Percentiles rank a stretch among this genome's conserved stretches.
These are phyloP conservation scores for Phytophthora palmivora DNA, from an alignment of 352 stramenopile genomes.

Conservation along the genomic window DNA sequence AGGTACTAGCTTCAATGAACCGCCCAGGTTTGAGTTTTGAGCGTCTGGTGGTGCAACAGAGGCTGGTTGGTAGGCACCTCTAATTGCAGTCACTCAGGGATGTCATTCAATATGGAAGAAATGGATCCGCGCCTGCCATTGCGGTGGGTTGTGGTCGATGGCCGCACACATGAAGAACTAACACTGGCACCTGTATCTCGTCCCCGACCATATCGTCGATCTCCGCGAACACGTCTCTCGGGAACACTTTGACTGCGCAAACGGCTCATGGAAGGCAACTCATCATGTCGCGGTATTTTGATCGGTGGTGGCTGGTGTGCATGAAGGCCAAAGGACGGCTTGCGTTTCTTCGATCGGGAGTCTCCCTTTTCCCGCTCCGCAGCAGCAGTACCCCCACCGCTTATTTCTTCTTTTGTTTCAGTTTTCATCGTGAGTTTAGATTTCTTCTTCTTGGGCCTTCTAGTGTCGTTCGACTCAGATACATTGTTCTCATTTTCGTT, in stretches of 20 bases:
- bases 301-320: constrained; percentile 65
- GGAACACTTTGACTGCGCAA: constrained; percentile 55
- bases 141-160: constrained; percentile 63
- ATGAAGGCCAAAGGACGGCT: constrained; percentile 33
- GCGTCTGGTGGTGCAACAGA: constrained; percentile 6
- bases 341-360: constrained; percentile 42
- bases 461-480: constrained; percentile 3
- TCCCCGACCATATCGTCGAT: constrained; percentile 29
- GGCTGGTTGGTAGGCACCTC: constrained; percentile 6
- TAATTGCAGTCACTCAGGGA: constrained; percentile 39
- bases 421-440: constrained; percentile 13
- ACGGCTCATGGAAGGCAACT: constrained; percentile 41
- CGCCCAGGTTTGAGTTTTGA: background rate
- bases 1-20: constrained; percentile 18
- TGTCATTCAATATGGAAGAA: constrained; percentile 74
- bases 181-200: constrained; percentile 11
- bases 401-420: background rate
- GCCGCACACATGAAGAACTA: constrained; percentile 31
- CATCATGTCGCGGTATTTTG: constrained; percentile 65
- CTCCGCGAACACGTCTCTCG: constrained; percentile 37
- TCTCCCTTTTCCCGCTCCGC: constrained; percentile 13
- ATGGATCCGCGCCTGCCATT: constrained; percentile 72
- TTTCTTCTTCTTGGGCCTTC: constrained; percentile 32
- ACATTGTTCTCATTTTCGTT: background rate
- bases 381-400: background rate